These are phyloP conservation scores for Sphagnum tenellum DNA, from an alignment of 225 moss, liverwort and hornwort genomes.

Conservation along the genomic window DNA sequence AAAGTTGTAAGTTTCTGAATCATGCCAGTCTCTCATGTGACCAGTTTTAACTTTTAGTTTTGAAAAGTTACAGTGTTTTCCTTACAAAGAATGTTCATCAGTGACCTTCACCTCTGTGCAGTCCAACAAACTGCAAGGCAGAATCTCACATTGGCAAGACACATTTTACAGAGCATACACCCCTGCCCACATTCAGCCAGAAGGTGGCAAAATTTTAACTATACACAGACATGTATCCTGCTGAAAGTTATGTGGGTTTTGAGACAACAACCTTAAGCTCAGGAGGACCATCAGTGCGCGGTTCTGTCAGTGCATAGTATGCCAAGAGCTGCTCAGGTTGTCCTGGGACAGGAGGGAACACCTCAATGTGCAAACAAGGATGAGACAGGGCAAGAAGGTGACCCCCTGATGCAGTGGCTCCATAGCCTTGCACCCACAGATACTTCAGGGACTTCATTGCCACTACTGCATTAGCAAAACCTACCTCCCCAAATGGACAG, in stretches of 20 bases:
- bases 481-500: conserved; percentile 66
- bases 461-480: conserved; percentile 41
- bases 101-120: conserved; percentile 2
- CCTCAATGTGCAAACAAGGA: conserved; percentile 48
- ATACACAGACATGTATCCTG: conserved; percentile 4
- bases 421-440: conserved; percentile 60
- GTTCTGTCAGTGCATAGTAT: conserved; percentile 55
- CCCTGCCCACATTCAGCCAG: conserved; percentile 6
- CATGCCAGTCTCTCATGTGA: too few relatives aligned
- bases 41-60: too few relatives aligned
- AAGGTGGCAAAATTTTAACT: conserved; percentile 1
- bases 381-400: conserved; percentile 26
- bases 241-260: conserved; percentile 2
- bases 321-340: conserved; percentile 34
- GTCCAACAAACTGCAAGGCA: conserved; percentile 7
- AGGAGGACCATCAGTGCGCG: conserved; percentile 58
- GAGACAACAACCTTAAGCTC: conserved; percentile 31
- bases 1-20: too few relatives aligned
- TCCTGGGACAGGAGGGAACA: conserved; percentile 25
- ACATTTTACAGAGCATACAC: conserved; percentile 1
- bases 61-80: neutral
- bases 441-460: conserved; percentile 53
- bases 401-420: conserved; percentile 31
- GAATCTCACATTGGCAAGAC: neutral
- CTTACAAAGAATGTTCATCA: neutral